A percentile compares a stretch with the other conserved stretches of the same genome.
Conservation (phyloP, 192 early-diverging fungal genomes). For the Coemansia sp. region DNA sequence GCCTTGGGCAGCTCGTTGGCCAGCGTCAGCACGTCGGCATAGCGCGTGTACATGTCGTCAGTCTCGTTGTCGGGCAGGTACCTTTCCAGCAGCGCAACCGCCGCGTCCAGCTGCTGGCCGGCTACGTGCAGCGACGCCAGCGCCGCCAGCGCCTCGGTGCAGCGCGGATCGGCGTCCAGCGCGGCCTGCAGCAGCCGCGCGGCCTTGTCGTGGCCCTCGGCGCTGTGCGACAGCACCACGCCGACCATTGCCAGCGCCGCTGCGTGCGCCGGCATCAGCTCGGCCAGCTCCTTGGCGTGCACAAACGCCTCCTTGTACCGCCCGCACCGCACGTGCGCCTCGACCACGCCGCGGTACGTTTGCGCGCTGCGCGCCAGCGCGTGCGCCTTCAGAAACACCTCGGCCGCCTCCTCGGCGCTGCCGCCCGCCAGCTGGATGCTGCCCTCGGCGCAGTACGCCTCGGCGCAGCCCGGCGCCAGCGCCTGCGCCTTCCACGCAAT, state of each 20-base stretch:
- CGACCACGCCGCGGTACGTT: conserved; percentile 23
- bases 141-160: conserved; percentile 22
- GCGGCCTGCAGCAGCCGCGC: conserved; percentile 22
- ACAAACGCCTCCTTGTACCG: conserved; percentile 41
- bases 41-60: conserved; percentile 41
- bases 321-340: conserved; percentile 18
- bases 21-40: conserved; percentile 47
- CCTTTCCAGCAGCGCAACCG: conserved; percentile 21
- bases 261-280: conserved; percentile 33
- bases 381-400: conserved; percentile 29
- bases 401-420: conserved; percentile 19
- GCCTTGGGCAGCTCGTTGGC: conserved; percentile 38
- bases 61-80: conserved; percentile 32
- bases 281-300: conserved; percentile 33
- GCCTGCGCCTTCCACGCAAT: conserved; percentile 48
- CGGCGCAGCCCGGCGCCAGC: conserved; percentile 17
- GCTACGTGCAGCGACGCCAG: conserved; percentile 45
- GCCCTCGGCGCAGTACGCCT: conserved; percentile 36
- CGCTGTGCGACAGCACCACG: conserved; percentile 38
- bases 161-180: conserved; percentile 14
- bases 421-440: conserved; percentile 28
- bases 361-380: conserved; percentile 10
- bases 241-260: conserved; percentile 35
- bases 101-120: not conserved
- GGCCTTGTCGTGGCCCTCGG: conserved; percentile 38